A percentile compares a stretch with the other conserved stretches of the same genome.
Evolutionary conservation across 352 stramenopile species (phyloP).

Genomic region (Blastocystis sp.): DNA sequence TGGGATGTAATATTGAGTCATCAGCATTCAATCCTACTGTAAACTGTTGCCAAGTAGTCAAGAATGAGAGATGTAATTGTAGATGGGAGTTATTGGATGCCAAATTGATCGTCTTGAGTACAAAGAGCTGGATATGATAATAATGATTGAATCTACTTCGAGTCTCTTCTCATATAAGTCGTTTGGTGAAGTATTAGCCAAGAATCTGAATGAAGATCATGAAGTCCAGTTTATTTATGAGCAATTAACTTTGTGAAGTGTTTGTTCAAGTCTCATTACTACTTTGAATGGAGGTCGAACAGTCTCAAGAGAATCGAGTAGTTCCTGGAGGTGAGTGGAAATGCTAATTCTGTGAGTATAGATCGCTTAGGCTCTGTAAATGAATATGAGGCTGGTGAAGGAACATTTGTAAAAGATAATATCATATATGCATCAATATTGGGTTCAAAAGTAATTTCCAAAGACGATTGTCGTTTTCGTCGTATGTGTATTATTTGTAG

Average conservation of each 20-base stretch:
- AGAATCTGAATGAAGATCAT: not conserved
- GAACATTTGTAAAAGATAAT: constrained; percentile 34
- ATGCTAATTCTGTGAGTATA: not conserved
- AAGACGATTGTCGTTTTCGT: not conserved
- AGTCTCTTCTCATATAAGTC: not conserved
- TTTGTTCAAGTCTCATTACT: not conserved
- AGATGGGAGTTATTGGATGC: constrained; percentile 57
- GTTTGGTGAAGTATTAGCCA: not conserved
- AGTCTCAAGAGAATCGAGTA: not conserved
- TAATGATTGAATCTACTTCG: not conserved
- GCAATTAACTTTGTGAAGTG: not conserved
- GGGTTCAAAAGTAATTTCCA: not conserved
- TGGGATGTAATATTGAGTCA: constrained; percentile 20
- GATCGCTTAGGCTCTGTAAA: constrained; percentile 21
- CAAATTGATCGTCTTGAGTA: not conserved
- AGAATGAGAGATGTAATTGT: not conserved
- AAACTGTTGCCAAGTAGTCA: constrained; percentile 15
- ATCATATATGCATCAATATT: constrained; percentile 56
- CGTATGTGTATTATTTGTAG: not conserved
- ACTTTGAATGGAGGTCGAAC: not conserved
- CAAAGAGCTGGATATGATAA: not conserved
- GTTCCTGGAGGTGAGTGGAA: constrained; percentile 43
- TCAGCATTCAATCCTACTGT: constrained; percentile 60
- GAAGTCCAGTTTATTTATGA: not conserved
- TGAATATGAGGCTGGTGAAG: constrained; percentile 34